Conservation (phyloP, 805 yeast species). For the Yamadazyma sp. region DNA sequence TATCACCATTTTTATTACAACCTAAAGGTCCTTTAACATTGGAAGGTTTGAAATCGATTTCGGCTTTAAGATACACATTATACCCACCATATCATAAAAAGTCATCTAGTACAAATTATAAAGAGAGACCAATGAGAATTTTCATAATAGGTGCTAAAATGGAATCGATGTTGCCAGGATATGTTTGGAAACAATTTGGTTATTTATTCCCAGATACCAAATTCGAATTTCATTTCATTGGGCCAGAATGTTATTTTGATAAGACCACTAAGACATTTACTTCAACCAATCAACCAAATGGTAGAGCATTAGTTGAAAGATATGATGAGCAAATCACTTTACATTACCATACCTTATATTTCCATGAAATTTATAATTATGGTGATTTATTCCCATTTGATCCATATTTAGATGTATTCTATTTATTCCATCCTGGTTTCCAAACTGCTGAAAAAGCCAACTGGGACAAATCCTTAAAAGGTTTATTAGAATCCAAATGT, state of each 20-base stretch:
- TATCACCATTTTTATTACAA: conserved; percentile 75
- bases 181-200: conserved; percentile 92
- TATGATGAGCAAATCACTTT: conserved; percentile 71
- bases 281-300: conserved; percentile 46
- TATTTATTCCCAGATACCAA: conserved; percentile 78
- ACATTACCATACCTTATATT: conserved; percentile 84
- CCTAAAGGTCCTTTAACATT: conserved; percentile 86
- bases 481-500: conserved; percentile 89
- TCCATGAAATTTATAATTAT: conserved; percentile 85
- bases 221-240: conserved; percentile 87
- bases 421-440: conserved; percentile 94
- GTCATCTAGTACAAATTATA: conserved; percentile 54
- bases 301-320: conserved; percentile 67
- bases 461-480: conserved; percentile 86
- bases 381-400: conserved; percentile 98
- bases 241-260: conserved; percentile 87
- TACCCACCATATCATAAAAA: conserved; percentile 56
- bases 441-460: conserved; percentile 76
- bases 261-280: conserved; percentile 59
- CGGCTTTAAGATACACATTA: conserved; percentile 87
- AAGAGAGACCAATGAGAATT: conserved; percentile 85
- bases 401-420: conserved; percentile 90
- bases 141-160: conserved; percentile 90
- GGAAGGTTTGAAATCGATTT: conserved; percentile 90
- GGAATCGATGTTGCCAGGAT: conserved; percentile 90